phyloP scores from a whole-genome alignment of 1,284 basidiomycete species.

The Omphalotus olearius region DNA sequence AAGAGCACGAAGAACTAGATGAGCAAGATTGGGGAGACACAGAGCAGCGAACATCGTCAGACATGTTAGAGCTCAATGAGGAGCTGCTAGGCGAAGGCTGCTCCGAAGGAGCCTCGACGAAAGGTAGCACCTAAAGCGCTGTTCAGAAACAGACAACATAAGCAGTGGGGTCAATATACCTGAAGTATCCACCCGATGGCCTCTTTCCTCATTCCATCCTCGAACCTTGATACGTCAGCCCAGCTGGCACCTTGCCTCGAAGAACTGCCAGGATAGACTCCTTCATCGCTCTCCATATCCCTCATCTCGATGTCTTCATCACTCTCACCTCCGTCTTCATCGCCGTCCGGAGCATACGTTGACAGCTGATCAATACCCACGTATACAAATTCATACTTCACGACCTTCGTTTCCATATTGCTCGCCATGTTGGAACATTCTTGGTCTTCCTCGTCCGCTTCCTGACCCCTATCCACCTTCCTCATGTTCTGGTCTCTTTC shows the following conservation, averaged over 20 bases:
- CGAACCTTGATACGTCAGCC: slow-evolving; percentile 15
- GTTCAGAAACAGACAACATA: slow-evolving; percentile 7
- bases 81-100: not conserved
- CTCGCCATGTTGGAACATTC: too few relatives aligned
- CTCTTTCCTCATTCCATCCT: slow-evolving; percentile 26
- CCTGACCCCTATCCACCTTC: slow-evolving; percentile 3
- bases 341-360: slow-evolving; percentile 18
- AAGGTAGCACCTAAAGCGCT: slow-evolving; percentile 8
- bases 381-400: too few relatives aligned
- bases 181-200: slow-evolving; percentile 40
- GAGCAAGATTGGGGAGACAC: slow-evolving; percentile 16
- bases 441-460: too few relatives aligned
- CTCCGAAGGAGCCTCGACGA: not conserved
- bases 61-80: not conserved
- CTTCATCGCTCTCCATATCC: slow-evolving; percentile 2
- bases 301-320: not conserved
- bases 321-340: not conserved
- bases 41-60: not conserved
- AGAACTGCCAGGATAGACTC: slow-evolving; percentile 2
- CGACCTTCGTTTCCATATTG: too few relatives aligned
- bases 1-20: slow-evolving; percentile 17
- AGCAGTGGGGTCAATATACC: slow-evolving; percentile 24
- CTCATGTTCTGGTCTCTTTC: slow-evolving; percentile 35
- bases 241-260: not conserved
- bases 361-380: too few relatives aligned